Base-by-base conservation (phyloP, 139 green algal species). In the Coelastrella sp. region DNA sequence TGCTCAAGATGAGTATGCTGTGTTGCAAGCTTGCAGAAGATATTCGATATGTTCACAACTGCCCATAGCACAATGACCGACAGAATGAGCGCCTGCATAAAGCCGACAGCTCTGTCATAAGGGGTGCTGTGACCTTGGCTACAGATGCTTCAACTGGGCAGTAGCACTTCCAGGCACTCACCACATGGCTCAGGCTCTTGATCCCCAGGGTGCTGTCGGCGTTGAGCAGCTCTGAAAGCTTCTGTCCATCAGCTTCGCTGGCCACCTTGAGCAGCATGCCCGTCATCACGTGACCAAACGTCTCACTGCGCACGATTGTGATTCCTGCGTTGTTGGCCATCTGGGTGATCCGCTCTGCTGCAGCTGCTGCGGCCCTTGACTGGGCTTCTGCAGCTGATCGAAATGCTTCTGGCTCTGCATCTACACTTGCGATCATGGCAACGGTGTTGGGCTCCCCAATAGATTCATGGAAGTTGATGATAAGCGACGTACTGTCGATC, bases 241-340 rank as follows among this genome's bases (percentile, higher is more conserved):
- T 66, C 22, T 25, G 12, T n/a, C 25, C 82, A 27, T 87, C 82
- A n/a, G 59, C 82, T 76, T 66, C 25, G 27, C 61, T 87, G 19
- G 82, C 82, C 14, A 78, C 82, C 58, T 87, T 87, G 7, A 87
- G n/a, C 49, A 68, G 17, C 61, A 87, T 78, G 24, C 82, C 82
- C 24, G 82, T 87, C 61, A 87, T 78, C 25, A 87, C 82, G 56
- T 87, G 82, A 63, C 82, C 82, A 60, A 72, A 87, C 10, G 82
- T 25, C 25, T 78, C 25, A 11, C 22, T 66, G n/a, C 19, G 9
- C 12, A 57, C 35, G 17, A 87, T 76, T n/a, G 49, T 63, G 24
- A 87, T 87, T 61, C 61, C 61, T 17, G 82, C 82, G 10, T 76
- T 15, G 7, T 8, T 63, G 61, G 82, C 82, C 24, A 63, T 9